phyloP scores from a whole-genome alignment of 495 filamentous ascomycete species.

The Aspergillus avenaceus region DNA sequence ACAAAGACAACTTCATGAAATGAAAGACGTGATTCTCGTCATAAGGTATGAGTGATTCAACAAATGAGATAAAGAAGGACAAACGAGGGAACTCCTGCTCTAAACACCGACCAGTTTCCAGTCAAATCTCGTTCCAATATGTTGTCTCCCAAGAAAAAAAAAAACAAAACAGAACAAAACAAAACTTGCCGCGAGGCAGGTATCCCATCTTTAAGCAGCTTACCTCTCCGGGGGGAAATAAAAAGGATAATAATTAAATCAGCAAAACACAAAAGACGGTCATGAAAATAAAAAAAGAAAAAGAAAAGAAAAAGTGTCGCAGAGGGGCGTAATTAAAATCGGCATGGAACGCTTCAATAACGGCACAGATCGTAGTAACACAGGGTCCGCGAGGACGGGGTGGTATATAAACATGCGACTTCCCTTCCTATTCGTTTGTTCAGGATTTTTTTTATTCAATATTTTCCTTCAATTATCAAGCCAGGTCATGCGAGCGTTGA shows the following conservation, averaged over 20 bases:
- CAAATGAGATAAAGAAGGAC: constrained; percentile 4
- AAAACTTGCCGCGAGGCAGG: constrained; percentile 37
- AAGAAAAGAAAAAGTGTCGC: constrained; percentile 6
- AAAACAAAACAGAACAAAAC: too few species aligned
- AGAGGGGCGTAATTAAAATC: constrained; percentile 2
- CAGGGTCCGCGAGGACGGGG: constrained; percentile 22
- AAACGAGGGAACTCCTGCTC: constrained; percentile 16
- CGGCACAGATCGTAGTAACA: constrained; percentile 13
- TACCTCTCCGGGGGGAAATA: constrained; percentile 15
- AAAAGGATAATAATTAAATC: not conserved
- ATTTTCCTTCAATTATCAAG: not conserved
- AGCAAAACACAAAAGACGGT: constrained; percentile 1
- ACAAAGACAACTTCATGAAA: constrained; percentile 4
- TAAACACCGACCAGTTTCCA: constrained; percentile 17
- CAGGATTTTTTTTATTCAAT: not conserved
- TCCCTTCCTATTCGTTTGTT: constrained; percentile 3
- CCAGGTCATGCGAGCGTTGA: not conserved
- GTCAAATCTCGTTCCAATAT: constrained; percentile 6
- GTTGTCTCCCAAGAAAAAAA: constrained; percentile 11
- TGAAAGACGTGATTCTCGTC: constrained; percentile 7
- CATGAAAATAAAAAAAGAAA: constrained; percentile 12
- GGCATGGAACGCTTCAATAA: constrained; percentile 3
- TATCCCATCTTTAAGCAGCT: constrained; percentile 34
- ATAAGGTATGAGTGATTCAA: constrained; percentile 4
- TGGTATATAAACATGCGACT: constrained; percentile 13